Base-by-base conservation (phyloP, 2,329 filamentous ascomycete genomes). In the Grosmannia clavigera region DNA sequence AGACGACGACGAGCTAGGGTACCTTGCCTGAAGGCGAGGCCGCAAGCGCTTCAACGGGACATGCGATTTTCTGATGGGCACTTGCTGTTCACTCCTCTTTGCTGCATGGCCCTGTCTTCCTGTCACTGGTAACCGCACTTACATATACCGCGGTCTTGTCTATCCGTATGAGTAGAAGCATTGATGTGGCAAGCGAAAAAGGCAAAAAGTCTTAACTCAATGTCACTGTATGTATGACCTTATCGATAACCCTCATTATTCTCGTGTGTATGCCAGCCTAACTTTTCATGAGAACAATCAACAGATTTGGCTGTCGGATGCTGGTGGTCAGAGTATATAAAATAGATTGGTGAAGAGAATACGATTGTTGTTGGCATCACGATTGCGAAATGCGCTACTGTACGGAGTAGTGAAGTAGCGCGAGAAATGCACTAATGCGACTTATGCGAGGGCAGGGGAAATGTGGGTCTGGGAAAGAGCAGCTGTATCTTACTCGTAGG, bases 1-100 rank as follows among this genome's bases (percentile, higher is more conserved):
- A 61, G 94, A 97, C 55, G 91, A 90, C 59, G 94, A 97, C 69
- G 91, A 96, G 70, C 81, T 99, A 62, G 90, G 92, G 61, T 97
- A 97, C 73, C 84, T 97, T 65, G 92, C 92, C 67, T 96, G 82
- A 81, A 61, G 10, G 16, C 9, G 31, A 27, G 12, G 16, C 9
- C n/a, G 25, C 5, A 1, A 16, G 27, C 6, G 5, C 43, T 22
- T 51, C 19, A 19, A 31, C 7, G 43, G 19, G 3, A n/a, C 43
- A 19, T 46, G 43, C 43, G 22, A 12, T 40, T 40, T 40, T n/a
- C 14, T 43, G 14, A 16, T 19, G 43, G 19, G 3, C 43, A n/a
- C 43, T n/a, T 46, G 43, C 43, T 46, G 43, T n/a, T 46, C 43
- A 19, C 43, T 19, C 40, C 14, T 43, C 14, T 6, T 43, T 43